Base-by-base conservation (phyloP, 768 basidiomycete species). In the Cantharellus cinnabarinus region DNA sequence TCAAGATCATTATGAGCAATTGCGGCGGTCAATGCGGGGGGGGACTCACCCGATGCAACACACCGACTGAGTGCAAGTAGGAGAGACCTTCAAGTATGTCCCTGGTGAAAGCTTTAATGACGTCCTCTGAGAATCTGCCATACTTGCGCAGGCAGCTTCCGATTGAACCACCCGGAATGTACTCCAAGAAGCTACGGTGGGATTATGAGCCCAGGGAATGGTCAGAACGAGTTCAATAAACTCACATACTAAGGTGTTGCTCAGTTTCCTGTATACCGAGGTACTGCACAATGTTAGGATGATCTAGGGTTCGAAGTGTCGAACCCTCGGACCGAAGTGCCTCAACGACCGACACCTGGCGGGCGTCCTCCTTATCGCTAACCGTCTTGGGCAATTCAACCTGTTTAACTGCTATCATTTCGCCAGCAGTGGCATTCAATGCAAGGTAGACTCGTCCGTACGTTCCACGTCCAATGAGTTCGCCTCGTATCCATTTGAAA, bases 401-500 rank as follows among this genome's bases (percentile, higher is more conserved):
- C 71, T 98, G 95, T 71, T 99, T 99, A 63, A 99, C 95, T 15
- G 95, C 95, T 66, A 98, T 91, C 89, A 97, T 94, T 71, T 98
- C 93, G 60, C 91, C 91, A 0, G 91, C 94, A 2, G 89, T 91
- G 40, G 88, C 89, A 68, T 98, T 98, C 60, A 98, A 74, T 15
- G 89, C 95, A 58, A 98, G 79, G 67, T 97, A 99, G 38, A 99
- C 95, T 50, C 87, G 81, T 7, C 95, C 95, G 66, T 93, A 99
- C 7, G 91, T 93, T 35, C 95, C 95, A 67, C 88, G 89, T 40
- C 95, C 95, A 62, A 99, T 97, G 42, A 98, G 76, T 70, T 97
- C 91, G 57, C 95, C 95, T 65, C 94, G 85, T 42, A 97, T 88
- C 95, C 95, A 98, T 68, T 93, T 94, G 75, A 97, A 91, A 50